Percentiles rank a stretch among this genome's conserved stretches.
Conservation (phyloP, 129 eudicot genomes). For the Solidago caesia region DNA sequence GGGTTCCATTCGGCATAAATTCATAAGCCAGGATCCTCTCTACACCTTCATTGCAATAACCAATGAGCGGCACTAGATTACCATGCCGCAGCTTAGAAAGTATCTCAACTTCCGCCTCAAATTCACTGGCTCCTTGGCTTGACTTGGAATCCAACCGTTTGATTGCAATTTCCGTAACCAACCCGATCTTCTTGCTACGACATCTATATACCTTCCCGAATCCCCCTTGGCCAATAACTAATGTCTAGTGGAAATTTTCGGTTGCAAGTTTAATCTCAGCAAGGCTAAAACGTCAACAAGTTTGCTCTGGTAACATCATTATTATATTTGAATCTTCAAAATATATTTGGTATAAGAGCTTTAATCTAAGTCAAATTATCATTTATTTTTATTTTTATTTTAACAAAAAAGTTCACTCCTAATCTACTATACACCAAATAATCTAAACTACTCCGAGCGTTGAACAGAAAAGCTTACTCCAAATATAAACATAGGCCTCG, state of each 20-base stretch:
- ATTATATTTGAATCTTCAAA: too few relatives aligned
- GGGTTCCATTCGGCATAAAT: constrained; percentile 35
- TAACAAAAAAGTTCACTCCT: too few relatives aligned
- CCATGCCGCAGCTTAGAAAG: constrained; percentile 3
- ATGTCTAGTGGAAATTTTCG: constrained; percentile 12
- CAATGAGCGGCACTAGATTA: neutral
- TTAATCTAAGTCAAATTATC: too few relatives aligned
- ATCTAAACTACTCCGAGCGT: too few relatives aligned
- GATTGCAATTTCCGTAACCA: constrained; percentile 15
- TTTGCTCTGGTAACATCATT: neutral
- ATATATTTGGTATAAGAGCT: too few relatives aligned
- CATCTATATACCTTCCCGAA: constrained; percentile 31
- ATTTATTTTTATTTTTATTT: too few relatives aligned
- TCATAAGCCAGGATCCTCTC: constrained; percentile 29
- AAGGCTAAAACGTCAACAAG: neutral
- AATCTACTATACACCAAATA: too few relatives aligned
- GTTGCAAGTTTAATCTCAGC: neutral
- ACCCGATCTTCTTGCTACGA: neutral
- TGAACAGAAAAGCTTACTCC: too few relatives aligned
- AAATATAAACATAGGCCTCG: too few relatives aligned
- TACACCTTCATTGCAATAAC: constrained; percentile 10
- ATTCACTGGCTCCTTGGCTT: neutral
- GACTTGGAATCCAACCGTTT: constrained; percentile 30
- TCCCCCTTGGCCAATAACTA: constrained; percentile 32
- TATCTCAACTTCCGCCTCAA: neutral